Evolutionary conservation across 225 moss, liverwort and hornwort genomes (phyloP), one percentile per base, ranked within the genome.

Genomic region (Sphagnum tenellum): DNA sequence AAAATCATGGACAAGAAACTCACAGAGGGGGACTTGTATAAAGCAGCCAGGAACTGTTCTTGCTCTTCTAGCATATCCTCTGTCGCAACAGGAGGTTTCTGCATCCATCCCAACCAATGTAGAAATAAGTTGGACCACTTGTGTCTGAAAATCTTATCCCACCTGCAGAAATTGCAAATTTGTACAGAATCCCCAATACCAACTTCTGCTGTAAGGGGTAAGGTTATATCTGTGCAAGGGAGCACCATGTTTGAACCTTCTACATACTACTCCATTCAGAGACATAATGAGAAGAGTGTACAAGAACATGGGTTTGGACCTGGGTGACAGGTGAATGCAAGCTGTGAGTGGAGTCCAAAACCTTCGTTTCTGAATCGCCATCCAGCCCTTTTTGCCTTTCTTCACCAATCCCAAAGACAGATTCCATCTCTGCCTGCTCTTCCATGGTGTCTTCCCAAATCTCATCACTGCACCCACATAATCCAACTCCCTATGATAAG

Each of bases 41-140:
- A 77, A 63, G 89, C 81, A 69, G 89, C 89, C 61, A 92, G 75
- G 29, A 88, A 84, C 56, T 90, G 88, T 70, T 87, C 89, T 10
- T 86, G 88, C 76, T 96, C 89, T 77, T 88, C 76, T 64, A 96
- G 63, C 95, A 96, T 96, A 61, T 96, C 95, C 77, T 96, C 88
- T 14, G 95, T 96, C 81, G 92, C 85, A 66, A 88, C 47, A 50
- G 89, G 95, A 49, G 80, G 61, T 78, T 82, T 89, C 95, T 96
- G 84, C 7, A 4, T 55, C 59, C 2, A 60, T 45, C 59, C 5
- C 59, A 13, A 60, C 45, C 59, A 60, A 60, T 13, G 7, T 12
- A 13, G 45, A 13, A 7, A 60, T 60, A 60, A 52, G 52, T 52
- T 52, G 52, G 52, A 52, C 12, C 4, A 58, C 29, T 2, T 13